Percentiles rank a stretch among this genome's conserved stretches.
phyloP scores from a whole-genome alignment of 345 rosid species.

The Citrus mangshanensis region DNA sequence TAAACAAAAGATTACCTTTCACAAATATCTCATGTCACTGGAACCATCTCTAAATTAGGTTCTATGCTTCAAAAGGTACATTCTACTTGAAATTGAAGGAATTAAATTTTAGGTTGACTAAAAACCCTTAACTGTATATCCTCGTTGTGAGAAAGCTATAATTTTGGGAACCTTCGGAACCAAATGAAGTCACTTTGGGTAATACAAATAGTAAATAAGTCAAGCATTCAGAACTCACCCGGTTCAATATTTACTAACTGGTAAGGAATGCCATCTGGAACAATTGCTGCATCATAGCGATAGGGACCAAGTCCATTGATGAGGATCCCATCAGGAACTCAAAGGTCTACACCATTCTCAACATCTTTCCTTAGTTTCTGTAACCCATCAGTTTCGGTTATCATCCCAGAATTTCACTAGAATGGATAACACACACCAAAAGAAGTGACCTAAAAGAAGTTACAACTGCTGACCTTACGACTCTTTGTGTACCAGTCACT shows the following conservation, averaged over 20 bases:
- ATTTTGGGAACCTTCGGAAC: not conserved
- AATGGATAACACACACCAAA: not conserved
- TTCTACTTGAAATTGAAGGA: not conserved
- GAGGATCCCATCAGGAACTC: conserved; percentile 72
- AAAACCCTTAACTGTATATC: not conserved
- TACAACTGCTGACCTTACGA: conserved; percentile 54
- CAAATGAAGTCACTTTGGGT: not conserved
- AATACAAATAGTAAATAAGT: not conserved
- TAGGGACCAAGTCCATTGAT: conserved; percentile 85
- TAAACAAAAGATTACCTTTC: not conserved
- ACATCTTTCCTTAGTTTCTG: conserved; percentile 75
- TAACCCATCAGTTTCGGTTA: conserved; percentile 16
- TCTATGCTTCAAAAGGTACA: not conserved
- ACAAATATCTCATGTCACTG: not conserved
- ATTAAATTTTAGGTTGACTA: not conserved
- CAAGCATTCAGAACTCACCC: conserved; percentile 36
- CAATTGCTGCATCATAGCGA: conserved; percentile 48
- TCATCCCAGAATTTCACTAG: not conserved
- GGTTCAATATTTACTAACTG: conserved; percentile 76
- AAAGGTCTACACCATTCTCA: conserved; percentile 51
- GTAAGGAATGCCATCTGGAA: conserved; percentile 46
- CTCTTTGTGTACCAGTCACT: conserved; percentile 75
- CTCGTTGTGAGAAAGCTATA: not conserved
- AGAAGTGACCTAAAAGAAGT: conserved; percentile 3
- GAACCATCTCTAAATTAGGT: not conserved